A percentile compares a stretch with the other conserved stretches of the same genome.
Conservation (phyloP, 2,329 filamentous ascomycete genomes). For the Xylariaceae sp. region DNA sequence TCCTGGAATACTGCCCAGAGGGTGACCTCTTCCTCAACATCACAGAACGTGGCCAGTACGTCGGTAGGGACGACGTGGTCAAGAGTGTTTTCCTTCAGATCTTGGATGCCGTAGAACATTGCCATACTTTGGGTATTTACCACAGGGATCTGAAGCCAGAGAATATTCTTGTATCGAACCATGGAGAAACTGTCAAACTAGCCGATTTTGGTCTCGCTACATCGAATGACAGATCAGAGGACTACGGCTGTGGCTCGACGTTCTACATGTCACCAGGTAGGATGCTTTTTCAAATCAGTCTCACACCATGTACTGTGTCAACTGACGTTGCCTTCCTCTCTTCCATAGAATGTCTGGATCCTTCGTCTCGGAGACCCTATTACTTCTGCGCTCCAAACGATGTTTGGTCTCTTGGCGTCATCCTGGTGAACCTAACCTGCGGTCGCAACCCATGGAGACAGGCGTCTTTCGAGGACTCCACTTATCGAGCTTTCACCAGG, state of each 20-base stretch:
- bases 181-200: conserved; percentile 86
- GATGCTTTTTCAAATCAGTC: conserved; percentile 29
- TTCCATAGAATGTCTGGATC: conserved; percentile 77
- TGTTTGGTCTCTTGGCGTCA: conserved; percentile 96
- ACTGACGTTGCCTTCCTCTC: conserved; percentile 23
- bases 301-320: conserved; percentile 12
- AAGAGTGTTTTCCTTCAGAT: conserved; percentile 90
- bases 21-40: conserved; percentile 97
- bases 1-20: conserved; percentile 95
- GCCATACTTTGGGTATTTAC: conserved; percentile 90
- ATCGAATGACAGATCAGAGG: conserved; percentile 74
- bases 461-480: conserved; percentile 87
- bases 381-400: conserved; percentile 95
- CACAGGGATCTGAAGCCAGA: conserved; percentile 97
- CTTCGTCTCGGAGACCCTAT: conserved; percentile 66
- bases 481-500: conserved; percentile 85
- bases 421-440: conserved; percentile 94
- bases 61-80: conserved; percentile 85
- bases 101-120: conserved; percentile 92
- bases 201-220: conserved; percentile 97
- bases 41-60: conserved; percentile 88
- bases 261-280: conserved; percentile 99
- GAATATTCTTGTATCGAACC: conserved; percentile 89
- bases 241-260: conserved; percentile 96
- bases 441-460: conserved; percentile 99